phyloP scores from a whole-genome alignment of 2,329 filamentous ascomycete genomes.

The Drechslerella dactyloides region DNA sequence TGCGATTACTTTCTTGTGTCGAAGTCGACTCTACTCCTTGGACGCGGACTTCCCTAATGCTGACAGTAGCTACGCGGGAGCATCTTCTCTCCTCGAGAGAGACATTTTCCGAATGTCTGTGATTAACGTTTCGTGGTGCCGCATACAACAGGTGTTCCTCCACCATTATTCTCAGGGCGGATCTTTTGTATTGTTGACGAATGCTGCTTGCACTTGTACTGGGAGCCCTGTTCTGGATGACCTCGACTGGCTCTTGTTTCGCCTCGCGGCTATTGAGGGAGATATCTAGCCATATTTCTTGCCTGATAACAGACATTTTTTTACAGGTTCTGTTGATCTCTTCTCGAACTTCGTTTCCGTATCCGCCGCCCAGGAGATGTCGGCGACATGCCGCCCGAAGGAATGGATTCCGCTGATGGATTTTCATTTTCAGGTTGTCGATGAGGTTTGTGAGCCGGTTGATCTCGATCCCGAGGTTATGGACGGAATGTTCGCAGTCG shows the following conservation, averaged over 20 bases:
- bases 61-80: not conserved
- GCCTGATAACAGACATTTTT: conserved; percentile 4
- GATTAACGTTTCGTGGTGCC: not conserved
- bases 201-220: conserved; percentile 27
- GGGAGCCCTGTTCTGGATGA: conserved; percentile 11
- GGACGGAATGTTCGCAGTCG: conserved; percentile 9
- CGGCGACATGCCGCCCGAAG: conserved; percentile 10
- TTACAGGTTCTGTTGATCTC: conserved; percentile 4
- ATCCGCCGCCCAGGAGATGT: conserved; percentile 6
- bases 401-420: conserved; percentile 12
- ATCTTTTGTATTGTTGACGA: conserved; percentile 2
- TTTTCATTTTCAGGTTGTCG: conserved; percentile 12
- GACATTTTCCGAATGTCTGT: not conserved
- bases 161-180: conserved; percentile 8
- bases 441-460: conserved; percentile 26
- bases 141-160: not conserved
- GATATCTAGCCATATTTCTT: conserved; percentile 17
- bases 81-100: not conserved
- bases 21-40: not conserved
- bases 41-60: not conserved
- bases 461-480: not conserved
- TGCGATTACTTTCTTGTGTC: no score
- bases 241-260: conserved; percentile 5
- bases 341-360: not conserved
- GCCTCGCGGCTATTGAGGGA: conserved; percentile 1